phyloP scores from a whole-genome alignment of 371 early-diverging fungal genomes.

The Haplosporangium sp. region DNA sequence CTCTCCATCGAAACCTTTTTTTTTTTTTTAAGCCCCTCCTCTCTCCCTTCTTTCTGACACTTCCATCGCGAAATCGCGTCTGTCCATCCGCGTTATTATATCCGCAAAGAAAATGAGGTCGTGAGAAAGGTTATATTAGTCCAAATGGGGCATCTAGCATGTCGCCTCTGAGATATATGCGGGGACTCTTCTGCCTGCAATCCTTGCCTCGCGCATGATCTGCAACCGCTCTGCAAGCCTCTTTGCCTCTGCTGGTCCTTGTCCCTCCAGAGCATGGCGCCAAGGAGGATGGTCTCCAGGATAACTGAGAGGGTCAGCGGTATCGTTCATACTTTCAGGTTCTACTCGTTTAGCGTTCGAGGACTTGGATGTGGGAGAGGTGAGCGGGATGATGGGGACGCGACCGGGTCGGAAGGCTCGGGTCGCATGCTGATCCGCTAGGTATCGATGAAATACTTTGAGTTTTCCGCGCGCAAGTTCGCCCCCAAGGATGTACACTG shows the following conservation, averaged over 20 bases:
- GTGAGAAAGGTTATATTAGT: background rate
- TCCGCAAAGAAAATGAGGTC: background rate
- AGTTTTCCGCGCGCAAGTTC: slow-evolving; percentile 51
- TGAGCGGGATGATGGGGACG: slow-evolving; percentile 10
- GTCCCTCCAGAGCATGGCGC: slow-evolving; percentile 19
- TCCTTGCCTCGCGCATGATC: slow-evolving; percentile 34
- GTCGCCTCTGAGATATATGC: slow-evolving; percentile 29
- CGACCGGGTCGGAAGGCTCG: slow-evolving; percentile 54
- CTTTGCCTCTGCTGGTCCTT: slow-evolving; percentile 32
- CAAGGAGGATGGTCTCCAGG: slow-evolving; percentile 47
- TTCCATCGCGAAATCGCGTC: too few relatives aligned
- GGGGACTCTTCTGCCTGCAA: slow-evolving; percentile 36
- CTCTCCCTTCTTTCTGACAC: too few relatives aligned
- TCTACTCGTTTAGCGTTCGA: background rate
- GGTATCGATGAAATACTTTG: slow-evolving; percentile 48
- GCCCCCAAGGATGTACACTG: slow-evolving; percentile 46
- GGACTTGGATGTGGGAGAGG: background rate
- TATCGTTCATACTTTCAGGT: slow-evolving; percentile 6
- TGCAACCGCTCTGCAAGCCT: slow-evolving; percentile 30
- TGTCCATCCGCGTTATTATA: too few relatives aligned
- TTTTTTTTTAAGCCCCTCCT: background rate
- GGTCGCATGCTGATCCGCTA: slow-evolving; percentile 24
- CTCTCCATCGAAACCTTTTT: background rate
- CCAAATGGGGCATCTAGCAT: background rate
- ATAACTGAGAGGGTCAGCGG: slow-evolving; percentile 43